These are phyloP conservation scores for Trametes coccinea DNA, from an alignment of 768 basidiomycete species.

Conservation along the genomic window DNA sequence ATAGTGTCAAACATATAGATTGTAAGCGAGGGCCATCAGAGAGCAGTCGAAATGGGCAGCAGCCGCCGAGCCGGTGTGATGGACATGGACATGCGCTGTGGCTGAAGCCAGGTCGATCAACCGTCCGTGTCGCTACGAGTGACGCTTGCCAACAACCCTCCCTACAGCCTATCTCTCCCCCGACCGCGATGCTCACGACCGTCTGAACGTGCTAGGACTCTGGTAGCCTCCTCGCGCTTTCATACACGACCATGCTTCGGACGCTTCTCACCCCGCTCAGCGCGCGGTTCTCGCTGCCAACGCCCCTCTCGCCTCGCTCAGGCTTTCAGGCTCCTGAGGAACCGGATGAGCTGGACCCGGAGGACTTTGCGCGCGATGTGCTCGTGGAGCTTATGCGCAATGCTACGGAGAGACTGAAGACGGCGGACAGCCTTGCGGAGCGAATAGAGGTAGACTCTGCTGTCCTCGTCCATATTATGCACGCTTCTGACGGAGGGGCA, in stretches of 20 bases:
- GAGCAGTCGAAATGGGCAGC: neutral
- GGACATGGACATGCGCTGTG: slow-evolving; percentile 4
- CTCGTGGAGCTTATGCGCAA: slow-evolving; percentile 70
- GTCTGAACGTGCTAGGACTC: slow-evolving; percentile 14
- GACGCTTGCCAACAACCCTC: neutral
- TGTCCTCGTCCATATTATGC: neutral
- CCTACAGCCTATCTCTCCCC: neutral
- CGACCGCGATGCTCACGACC: slow-evolving; percentile 11
- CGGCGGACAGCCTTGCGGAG: slow-evolving; percentile 45
- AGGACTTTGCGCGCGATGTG: slow-evolving; percentile 75
- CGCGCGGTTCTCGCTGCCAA: slow-evolving; percentile 33
- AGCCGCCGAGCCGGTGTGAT: neutral
- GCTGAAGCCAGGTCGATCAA: slow-evolving; percentile 9
- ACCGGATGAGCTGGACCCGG: slow-evolving; percentile 46
- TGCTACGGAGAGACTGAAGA: slow-evolving; percentile 69
- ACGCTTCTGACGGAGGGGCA: slow-evolving; percentile 27
- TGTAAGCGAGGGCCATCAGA: neutral
- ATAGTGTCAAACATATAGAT: neutral
- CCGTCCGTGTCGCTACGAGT: neutral
- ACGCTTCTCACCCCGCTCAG: slow-evolving; percentile 38
- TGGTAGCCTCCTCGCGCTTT: slow-evolving; percentile 13
- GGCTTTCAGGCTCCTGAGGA: slow-evolving; percentile 7
- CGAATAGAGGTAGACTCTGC: slow-evolving; percentile 52
- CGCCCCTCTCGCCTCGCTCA: slow-evolving; percentile 16
- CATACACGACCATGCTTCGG: slow-evolving; percentile 30